Evolutionary conservation across 2,329 filamentous ascomycete species (phyloP), one percentile per base, ranked within the genome.

Genomic region (Alternaria burnsii): DNA sequence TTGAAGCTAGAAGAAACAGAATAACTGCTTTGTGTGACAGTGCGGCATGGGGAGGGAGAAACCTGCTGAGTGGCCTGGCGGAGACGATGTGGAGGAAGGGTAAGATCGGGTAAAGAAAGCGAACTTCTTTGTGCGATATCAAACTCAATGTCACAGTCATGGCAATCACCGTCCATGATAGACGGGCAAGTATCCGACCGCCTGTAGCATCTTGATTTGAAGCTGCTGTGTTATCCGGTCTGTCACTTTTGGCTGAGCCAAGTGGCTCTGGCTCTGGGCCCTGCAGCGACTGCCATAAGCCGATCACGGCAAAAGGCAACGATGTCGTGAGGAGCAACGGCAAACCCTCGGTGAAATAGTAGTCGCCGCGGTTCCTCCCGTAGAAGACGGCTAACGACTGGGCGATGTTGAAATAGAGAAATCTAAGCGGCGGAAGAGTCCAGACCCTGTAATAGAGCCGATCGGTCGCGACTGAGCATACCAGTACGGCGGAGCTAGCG

Each of bases 71-170:
- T 3, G 88, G 84, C 0, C 88, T 86, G 0, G 93, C 92, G 1
- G 91, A 88, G 40, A 98, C 82, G 63, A 97, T 82, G 75, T 95
- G 92, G 7, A 99, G 85, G n/a, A 89, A 85, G 1, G 95, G 94
- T 2, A 98, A 85, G 18, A 99, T 85, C 1, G 95, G 94, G 72
- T 97, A 97, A 68, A 98, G 91, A 82, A 99, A 99, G 72, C 95
- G 92, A 70, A 97, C 92, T 83, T 99, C 95, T 78, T 99, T 99
- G 81, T 99, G 95, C 1, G 93, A 89, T 67, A 98, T 91, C 47
- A 91, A 74, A 1, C 92, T 97, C 34, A 98, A 85, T 1, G 81
- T 75, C 10, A 91, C 80, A 58, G 89, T 91, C 30, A 87, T 78
- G 55, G 89, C 64, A 42, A 90, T 83, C 8, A 87, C 82, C 30